Percentiles rank a stretch among this genome's conserved stretches.
These are phyloP conservation scores for Cardamine resedifolia DNA, from an alignment of 345 rosid species.

Conservation along the genomic window DNA sequence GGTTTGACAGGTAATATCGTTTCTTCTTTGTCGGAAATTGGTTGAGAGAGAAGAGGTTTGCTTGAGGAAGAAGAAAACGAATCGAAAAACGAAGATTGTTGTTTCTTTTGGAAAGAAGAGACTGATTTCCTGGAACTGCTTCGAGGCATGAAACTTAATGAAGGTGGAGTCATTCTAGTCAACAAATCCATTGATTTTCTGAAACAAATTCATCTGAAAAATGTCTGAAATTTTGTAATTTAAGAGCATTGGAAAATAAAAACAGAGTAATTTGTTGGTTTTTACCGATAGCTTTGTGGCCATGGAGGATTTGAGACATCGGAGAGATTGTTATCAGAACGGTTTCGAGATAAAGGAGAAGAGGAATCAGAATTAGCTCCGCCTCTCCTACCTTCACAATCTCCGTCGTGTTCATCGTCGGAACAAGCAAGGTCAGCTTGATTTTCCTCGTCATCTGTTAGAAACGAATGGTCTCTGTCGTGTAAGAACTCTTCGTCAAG, in stretches of 20 bases:
- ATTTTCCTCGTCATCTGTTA: slow-evolving; percentile 79
- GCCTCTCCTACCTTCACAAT: slow-evolving; percentile 28
- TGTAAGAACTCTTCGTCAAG: slow-evolving; percentile 65
- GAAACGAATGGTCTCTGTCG: slow-evolving; percentile 62
- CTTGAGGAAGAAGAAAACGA: slow-evolving; percentile 39
- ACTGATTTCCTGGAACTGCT: slow-evolving; percentile 20
- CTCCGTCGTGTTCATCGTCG: slow-evolving; percentile 39
- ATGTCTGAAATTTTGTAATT: background rate
- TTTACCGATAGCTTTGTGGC: slow-evolving; percentile 80
- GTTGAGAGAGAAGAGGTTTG: slow-evolving; percentile 46
- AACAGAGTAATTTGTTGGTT: slow-evolving; percentile 33
- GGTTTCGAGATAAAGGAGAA: slow-evolving; percentile 27
- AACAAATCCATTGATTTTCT: slow-evolving; percentile 60
- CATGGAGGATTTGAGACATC: slow-evolving; percentile 39
- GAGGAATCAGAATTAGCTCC: slow-evolving; percentile 29
- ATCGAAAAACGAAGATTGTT: slow-evolving; percentile 34
- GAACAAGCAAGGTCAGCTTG: slow-evolving; percentile 54
- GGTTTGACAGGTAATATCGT: slow-evolving; percentile 26
- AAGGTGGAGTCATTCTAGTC: slow-evolving; percentile 48
- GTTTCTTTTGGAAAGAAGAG: slow-evolving; percentile 42
- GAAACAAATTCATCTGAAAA: slow-evolving; percentile 41
- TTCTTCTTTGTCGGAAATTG: slow-evolving; percentile 39
- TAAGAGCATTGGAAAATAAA: background rate
- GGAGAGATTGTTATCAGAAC: slow-evolving; percentile 14
- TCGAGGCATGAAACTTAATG: slow-evolving; percentile 43